phyloP scores from a whole-genome alignment of 306 rosid species.

The Alnus glutinosa region DNA sequence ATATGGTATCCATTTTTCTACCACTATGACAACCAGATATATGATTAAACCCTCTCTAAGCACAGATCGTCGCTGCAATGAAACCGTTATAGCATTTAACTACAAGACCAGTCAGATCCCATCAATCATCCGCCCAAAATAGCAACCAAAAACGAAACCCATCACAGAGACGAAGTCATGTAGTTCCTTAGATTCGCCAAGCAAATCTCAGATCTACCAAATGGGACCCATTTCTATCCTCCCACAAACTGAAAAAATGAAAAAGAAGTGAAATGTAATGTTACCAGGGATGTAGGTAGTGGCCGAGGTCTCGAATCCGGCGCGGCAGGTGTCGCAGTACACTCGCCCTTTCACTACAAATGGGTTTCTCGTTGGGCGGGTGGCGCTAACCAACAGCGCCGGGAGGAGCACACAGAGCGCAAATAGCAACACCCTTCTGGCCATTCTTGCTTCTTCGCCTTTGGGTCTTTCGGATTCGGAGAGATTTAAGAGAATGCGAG shows the following conservation, averaged over 20 bases:
- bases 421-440: constrained; percentile 44
- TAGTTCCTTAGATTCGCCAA: not conserved
- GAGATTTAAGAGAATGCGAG: not conserved
- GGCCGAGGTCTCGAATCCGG: constrained; percentile 84
- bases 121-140: too few relatives aligned
- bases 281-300: constrained; percentile 71
- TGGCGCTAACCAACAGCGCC: constrained; percentile 60
- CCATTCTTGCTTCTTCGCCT: constrained; percentile 28
- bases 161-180: not conserved
- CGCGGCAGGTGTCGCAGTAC: constrained; percentile 80
- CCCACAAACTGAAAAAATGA: not conserved
- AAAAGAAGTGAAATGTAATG: not conserved
- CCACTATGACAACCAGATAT: not conserved
- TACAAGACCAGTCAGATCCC: not conserved
- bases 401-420: constrained; percentile 58
- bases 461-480: not conserved
- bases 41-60: not conserved
- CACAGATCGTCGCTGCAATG: not conserved
- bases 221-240: not conserved
- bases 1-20: not conserved
- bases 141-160: not conserved
- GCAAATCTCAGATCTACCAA: not conserved
- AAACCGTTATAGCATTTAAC: not conserved
- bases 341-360: constrained; percentile 61
- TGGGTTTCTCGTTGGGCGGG: constrained; percentile 56